Evolutionary conservation across 2,329 filamentous ascomycete genomes (phyloP).

Genomic region (Penicillium glabrum): DNA sequence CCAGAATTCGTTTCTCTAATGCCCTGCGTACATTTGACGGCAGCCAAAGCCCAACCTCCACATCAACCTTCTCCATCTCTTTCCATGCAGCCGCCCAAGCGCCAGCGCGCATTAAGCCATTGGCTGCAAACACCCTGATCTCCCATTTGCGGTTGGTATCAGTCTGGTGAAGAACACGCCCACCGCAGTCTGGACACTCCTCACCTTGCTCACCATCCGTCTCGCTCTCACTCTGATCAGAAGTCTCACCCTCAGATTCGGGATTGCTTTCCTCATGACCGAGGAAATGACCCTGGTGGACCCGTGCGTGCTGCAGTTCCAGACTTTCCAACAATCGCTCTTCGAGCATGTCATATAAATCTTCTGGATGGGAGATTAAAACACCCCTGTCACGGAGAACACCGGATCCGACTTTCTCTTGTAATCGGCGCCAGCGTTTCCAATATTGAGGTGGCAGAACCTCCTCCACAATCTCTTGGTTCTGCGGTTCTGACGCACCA

Average conservation of each 20-base stretch:
- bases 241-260: constrained; percentile 25
- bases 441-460: constrained; percentile 49
- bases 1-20: constrained; percentile 46
- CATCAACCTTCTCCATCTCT: constrained; percentile 98
- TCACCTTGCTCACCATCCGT: constrained; percentile 40
- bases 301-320: constrained; percentile 55
- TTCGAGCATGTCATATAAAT: constrained; percentile 63
- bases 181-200: constrained; percentile 52
- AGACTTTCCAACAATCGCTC: constrained; percentile 61
- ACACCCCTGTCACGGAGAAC: constrained; percentile 59
- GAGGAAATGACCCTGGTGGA: constrained; percentile 61
- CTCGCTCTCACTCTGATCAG: constrained; percentile 34
- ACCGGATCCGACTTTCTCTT: constrained; percentile 53
- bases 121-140: constrained; percentile 90
- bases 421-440: constrained; percentile 52
- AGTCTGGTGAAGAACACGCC: constrained; percentile 47
- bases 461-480: constrained; percentile 48
- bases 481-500: constrained; percentile 30
- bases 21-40: constrained; percentile 52
- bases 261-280: constrained; percentile 31
- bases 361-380: constrained; percentile 62
- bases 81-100: constrained; percentile 94
- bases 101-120: constrained; percentile 86
- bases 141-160: constrained; percentile 55
- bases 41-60: constrained; percentile 77